These are phyloP conservation scores for Aureobasidium subglaciale DNA, from an alignment of 2,329 filamentous ascomycete genomes.

Conservation along the genomic window DNA sequence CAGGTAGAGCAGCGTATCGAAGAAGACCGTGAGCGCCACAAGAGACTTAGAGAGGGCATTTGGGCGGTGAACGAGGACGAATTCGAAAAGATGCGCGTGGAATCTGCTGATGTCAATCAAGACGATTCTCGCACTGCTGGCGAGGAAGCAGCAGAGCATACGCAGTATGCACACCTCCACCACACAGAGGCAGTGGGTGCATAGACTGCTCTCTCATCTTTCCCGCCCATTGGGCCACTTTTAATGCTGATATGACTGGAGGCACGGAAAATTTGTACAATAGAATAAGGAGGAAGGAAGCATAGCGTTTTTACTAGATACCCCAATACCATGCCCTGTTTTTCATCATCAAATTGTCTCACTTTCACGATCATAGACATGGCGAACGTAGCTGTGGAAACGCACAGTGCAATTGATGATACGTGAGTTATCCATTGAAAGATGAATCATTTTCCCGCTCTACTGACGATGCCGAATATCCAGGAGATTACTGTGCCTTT, in stretches of 20 bases:
- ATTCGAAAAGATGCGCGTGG: constrained; percentile 76
- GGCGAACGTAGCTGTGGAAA: too few relatives aligned
- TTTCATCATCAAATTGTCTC: too few relatives aligned
- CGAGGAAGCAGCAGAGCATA: constrained; percentile 62
- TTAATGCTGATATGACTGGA: not conserved
- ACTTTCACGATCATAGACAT: too few relatives aligned
- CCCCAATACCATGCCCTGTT: constrained; percentile 1
- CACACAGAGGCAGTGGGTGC: not conserved
- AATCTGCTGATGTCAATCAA: constrained; percentile 76
- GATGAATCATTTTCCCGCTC: too few relatives aligned
- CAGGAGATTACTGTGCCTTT: too few relatives aligned
- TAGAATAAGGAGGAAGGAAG: not conserved
- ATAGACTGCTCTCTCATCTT: too few relatives aligned
- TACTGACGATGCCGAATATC: too few relatives aligned
- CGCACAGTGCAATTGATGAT: too few relatives aligned
- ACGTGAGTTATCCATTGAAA: too few relatives aligned
- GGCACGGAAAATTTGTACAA: not conserved
- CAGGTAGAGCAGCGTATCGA: constrained; percentile 95
- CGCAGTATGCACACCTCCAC: constrained; percentile 39
- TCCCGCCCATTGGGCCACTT: too few relatives aligned
- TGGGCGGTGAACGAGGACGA: constrained; percentile 76
- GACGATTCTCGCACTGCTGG: constrained; percentile 72
- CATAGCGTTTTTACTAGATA: not conserved
- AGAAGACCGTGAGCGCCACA: constrained; percentile 91
- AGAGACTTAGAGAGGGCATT: constrained; percentile 81